A percentile compares a stretch with the other conserved stretches of the same genome.
phyloP scores from a whole-genome alignment of 805 yeast genomes.

The Lipomyces mesembrius region DNA sequence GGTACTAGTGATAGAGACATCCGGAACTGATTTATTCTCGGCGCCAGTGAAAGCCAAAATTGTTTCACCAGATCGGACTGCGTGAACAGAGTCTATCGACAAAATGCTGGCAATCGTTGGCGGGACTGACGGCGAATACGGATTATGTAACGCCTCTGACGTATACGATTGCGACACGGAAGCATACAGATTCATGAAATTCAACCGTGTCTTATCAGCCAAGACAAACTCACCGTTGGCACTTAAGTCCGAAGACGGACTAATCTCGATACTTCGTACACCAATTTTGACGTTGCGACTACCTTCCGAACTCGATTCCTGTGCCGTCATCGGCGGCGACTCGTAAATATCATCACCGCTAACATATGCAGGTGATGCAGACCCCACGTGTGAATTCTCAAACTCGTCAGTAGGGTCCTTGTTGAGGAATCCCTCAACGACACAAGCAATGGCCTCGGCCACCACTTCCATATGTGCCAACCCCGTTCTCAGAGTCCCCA shows the following conservation, averaged over 20 bases:
- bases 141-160: slow-evolving; percentile 18
- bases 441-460: slow-evolving; percentile 17
- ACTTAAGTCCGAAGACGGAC: slow-evolving; percentile 18
- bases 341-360: slow-evolving; percentile 10
- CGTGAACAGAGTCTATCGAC: slow-evolving; percentile 19
- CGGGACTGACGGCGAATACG: slow-evolving; percentile 14
- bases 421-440: slow-evolving; percentile 20
- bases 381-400: neutral
- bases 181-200: slow-evolving; percentile 14
- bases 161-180: slow-evolving; percentile 26
- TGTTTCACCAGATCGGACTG: slow-evolving; percentile 6
- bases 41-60: slow-evolving; percentile 15
- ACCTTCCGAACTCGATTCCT: neutral
- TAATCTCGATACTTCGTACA: slow-evolving; percentile 17
- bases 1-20: slow-evolving; percentile 13
- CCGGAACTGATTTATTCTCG: slow-evolving; percentile 14
- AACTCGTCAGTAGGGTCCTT: slow-evolving; percentile 8
- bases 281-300: slow-evolving; percentile 22
- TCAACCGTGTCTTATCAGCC: slow-evolving; percentile 9
- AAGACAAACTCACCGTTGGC: slow-evolving; percentile 13
- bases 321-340: neutral
- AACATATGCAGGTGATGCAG: slow-evolving; percentile 13
- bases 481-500: slow-evolving; percentile 23
- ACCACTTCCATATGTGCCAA: slow-evolving; percentile 29
- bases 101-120: slow-evolving; percentile 19